These are phyloP conservation scores for Hortiboletus campestris DNA, from an alignment of 768 basidiomycete species.

Conservation along the genomic window DNA sequence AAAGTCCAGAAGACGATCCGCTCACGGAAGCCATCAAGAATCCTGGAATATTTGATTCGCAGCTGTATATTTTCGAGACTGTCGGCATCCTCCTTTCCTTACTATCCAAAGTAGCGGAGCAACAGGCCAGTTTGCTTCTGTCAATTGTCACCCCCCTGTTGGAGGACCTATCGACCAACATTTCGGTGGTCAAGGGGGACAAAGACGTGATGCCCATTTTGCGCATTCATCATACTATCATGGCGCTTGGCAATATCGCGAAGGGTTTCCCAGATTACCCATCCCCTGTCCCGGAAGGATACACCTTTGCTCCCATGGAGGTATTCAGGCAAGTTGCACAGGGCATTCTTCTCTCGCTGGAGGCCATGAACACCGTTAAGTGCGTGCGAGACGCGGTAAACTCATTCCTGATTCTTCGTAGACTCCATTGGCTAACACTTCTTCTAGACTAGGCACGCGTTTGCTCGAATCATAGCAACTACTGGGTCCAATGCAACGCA, in stretches of 20 bases:
- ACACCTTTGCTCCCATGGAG: constrained; percentile 67
- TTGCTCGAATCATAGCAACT: constrained; percentile 87
- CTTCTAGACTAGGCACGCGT: constrained; percentile 83
- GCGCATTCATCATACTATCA: constrained; percentile 87
- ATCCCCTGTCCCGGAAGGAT: constrained; percentile 60
- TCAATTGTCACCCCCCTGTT: constrained; percentile 83
- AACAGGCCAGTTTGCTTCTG: constrained; percentile 66
- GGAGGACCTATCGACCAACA: constrained; percentile 60
- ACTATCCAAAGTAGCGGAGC: constrained; percentile 62
- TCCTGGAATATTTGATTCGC: constrained; percentile 75
- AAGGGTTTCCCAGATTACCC: constrained; percentile 97
- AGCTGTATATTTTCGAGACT: constrained; percentile 93
- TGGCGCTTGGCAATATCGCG: constrained; percentile 91
- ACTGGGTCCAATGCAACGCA: constrained; percentile 84
- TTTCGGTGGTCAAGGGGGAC: constrained; percentile 54
- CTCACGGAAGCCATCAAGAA: constrained; percentile 79
- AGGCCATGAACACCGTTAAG: constrained; percentile 83
- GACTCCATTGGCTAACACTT: constrained; percentile 7
- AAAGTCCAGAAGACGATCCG: constrained; percentile 68
- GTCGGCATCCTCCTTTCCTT: constrained; percentile 81
- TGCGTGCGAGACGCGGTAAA: constrained; percentile 90
- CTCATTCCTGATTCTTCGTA: constrained; percentile 8
- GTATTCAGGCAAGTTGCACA: constrained; percentile 86
- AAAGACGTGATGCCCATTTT: constrained; percentile 78
- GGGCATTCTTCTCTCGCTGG: constrained; percentile 81